Percentiles rank a stretch among this genome's conserved stretches.
phyloP scores from a whole-genome alignment of 805 yeast species.

The Cyberlindnera maritima region DNA sequence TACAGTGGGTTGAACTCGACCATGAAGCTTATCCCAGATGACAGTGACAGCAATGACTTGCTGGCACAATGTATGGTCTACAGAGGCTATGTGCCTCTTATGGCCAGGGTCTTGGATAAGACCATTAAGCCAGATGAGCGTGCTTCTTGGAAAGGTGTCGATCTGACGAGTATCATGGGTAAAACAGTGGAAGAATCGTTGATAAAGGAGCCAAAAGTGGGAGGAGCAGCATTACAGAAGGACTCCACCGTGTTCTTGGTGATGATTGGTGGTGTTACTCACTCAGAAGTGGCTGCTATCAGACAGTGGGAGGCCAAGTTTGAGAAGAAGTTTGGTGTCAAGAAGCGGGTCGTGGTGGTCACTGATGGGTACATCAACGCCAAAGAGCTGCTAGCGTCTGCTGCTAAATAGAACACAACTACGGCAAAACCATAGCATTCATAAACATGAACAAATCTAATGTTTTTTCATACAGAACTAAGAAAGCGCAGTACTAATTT shows the following conservation, averaged over 20 bases:
- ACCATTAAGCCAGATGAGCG: slow-evolving; percentile 43
- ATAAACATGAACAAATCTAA: no score
- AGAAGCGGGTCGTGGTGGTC: slow-evolving; percentile 41
- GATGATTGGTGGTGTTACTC: slow-evolving; percentile 81
- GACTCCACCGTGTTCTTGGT: slow-evolving; percentile 42
- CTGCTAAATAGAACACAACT: background rate
- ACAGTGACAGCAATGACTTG: slow-evolving; percentile 12
- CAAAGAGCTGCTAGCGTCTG: slow-evolving; percentile 31
- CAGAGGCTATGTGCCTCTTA: slow-evolving; percentile 80
- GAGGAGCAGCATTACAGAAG: slow-evolving; percentile 23
- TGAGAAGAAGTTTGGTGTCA: slow-evolving; percentile 30
- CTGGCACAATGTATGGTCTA: slow-evolving; percentile 30
- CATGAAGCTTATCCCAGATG: slow-evolving; percentile 41
- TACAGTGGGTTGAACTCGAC: slow-evolving; percentile 27
- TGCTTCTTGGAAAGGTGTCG: slow-evolving; percentile 38
- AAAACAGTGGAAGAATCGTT: slow-evolving; percentile 28
- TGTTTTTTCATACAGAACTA: no score
- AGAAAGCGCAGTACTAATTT: no score
- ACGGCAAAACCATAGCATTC: background rate
- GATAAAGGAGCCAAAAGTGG: slow-evolving; percentile 14
- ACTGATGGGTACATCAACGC: slow-evolving; percentile 49
- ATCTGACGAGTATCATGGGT: slow-evolving; percentile 35
- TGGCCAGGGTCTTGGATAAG: slow-evolving; percentile 65
- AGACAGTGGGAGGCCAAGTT: slow-evolving; percentile 52
- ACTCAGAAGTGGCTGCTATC: slow-evolving; percentile 77